These are phyloP conservation scores for Lipomyces sp. DNA, from an alignment of 805 yeast species.

Conservation along the genomic window DNA sequence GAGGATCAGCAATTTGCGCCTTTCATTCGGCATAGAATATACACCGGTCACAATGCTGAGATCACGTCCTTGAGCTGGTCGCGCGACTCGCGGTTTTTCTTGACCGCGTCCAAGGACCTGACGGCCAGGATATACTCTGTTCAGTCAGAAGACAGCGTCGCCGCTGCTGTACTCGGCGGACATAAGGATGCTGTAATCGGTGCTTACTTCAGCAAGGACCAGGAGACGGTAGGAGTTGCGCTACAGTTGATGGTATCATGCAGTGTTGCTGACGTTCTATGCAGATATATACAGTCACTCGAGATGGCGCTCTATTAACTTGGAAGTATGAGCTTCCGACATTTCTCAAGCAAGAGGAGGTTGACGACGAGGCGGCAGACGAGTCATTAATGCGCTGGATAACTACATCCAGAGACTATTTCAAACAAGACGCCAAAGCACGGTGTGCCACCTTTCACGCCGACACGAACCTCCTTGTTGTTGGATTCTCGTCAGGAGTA, in stretches of 20 bases:
- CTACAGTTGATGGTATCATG: background rate
- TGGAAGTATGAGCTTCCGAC: conserved; percentile 76
- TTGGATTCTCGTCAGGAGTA: conserved; percentile 86
- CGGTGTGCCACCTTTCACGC: conserved; percentile 84
- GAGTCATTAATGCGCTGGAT: conserved; percentile 59
- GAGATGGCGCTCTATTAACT: conserved; percentile 88
- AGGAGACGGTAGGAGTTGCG: conserved; percentile 54
- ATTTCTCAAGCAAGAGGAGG: conserved; percentile 44
- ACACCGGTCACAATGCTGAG: conserved; percentile 90
- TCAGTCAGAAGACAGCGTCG: conserved; percentile 62
- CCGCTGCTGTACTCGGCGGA: conserved; percentile 84
- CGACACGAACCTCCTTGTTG: conserved; percentile 64
- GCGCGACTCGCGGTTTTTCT: conserved; percentile 78
- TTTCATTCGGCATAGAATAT: conserved; percentile 81
- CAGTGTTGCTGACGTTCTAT: background rate
- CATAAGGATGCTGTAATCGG: conserved; percentile 84
- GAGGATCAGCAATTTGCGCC: conserved; percentile 96
- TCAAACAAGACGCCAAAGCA: conserved; percentile 65
- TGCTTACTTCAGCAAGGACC: conserved; percentile 84
- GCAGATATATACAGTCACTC: conserved; percentile 77
- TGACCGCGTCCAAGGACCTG: conserved; percentile 85
- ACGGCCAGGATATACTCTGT: conserved; percentile 83
- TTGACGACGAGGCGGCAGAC: conserved; percentile 42
- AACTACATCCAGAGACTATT: conserved; percentile 72
- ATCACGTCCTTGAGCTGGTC: conserved; percentile 83